Evolutionary conservation across 495 filamentous ascomycete genomes (phyloP).

Genomic region (Lasiosphaeria miniovina): DNA sequence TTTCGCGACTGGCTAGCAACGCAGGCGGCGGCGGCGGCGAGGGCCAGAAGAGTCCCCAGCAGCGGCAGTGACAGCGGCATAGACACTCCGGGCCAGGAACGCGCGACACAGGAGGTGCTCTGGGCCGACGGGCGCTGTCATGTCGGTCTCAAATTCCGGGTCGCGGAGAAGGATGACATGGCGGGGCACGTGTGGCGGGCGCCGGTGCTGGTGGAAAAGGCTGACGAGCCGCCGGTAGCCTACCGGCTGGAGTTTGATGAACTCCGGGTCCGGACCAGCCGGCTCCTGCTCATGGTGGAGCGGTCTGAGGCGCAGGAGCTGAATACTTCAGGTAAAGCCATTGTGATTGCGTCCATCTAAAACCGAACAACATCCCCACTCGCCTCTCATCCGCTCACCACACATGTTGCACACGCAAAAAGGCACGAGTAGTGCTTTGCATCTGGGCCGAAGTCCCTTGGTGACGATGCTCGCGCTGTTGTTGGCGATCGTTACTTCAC

Average conservation of each 20-base stretch:
- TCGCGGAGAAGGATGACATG: constrained; percentile 31
- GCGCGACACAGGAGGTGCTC: constrained; percentile 36
- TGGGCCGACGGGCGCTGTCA: constrained; percentile 57
- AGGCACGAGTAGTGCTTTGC: too few relatives aligned
- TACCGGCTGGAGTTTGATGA: constrained; percentile 63
- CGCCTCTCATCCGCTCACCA: neutral
- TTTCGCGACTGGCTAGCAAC: constrained; percentile 68
- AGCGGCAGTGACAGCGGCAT: neutral
- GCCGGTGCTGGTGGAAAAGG: constrained; percentile 46
- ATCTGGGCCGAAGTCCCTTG: too few relatives aligned
- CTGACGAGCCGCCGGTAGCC: constrained; percentile 56
- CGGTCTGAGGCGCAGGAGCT: constrained; percentile 50
- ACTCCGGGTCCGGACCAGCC: constrained; percentile 57
- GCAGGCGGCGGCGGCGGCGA: constrained; percentile 17
- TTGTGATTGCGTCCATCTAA: constrained; percentile 54
- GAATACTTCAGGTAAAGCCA: constrained; percentile 53
- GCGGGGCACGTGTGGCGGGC: constrained; percentile 23
- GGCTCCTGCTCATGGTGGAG: constrained; percentile 58
- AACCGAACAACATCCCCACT: neutral
- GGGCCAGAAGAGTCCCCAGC: constrained; percentile 4
- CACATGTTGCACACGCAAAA: too few relatives aligned
- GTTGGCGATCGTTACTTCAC: too few relatives aligned
- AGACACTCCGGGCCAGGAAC: neutral
- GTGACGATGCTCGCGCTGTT: too few relatives aligned
- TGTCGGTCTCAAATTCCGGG: constrained; percentile 58